These are phyloP conservation scores for Corylus americana DNA, from an alignment of 306 rosid genomes.

Conservation along the genomic window DNA sequence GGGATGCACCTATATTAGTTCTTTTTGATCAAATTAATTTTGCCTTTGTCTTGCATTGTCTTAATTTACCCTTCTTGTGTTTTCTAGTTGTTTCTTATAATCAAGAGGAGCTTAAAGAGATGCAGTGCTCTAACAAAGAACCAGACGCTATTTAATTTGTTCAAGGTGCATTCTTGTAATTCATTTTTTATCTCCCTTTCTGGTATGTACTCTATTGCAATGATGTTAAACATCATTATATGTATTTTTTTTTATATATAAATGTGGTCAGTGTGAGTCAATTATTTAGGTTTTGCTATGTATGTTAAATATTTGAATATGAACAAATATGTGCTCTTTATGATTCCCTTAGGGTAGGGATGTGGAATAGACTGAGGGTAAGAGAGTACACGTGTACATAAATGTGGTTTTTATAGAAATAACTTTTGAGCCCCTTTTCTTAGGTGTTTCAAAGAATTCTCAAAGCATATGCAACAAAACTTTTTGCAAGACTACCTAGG, in stretches of 20 bases:
- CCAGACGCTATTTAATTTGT: constrained; percentile 86
- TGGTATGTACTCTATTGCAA: background rate
- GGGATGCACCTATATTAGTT: background rate
- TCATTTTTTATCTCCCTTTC: constrained; percentile 16
- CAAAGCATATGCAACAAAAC: constrained; percentile 90
- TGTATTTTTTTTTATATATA: background rate
- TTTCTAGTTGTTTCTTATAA: constrained; percentile 86
- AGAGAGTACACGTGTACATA: background rate
- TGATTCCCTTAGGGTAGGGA: background rate
- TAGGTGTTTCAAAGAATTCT: constrained; percentile 96
- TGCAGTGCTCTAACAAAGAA: constrained; percentile 97
- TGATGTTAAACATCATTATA: constrained; percentile 1
- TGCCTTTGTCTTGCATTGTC: constrained; percentile 15
- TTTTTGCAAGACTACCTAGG: constrained; percentile 88
- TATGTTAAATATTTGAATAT: background rate
- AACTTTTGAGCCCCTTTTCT: constrained; percentile 32
- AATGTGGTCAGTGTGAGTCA: background rate
- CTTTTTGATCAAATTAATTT: constrained; percentile 2
- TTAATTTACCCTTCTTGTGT: constrained; percentile 32
- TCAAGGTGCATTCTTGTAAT: constrained; percentile 64
- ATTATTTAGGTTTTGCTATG: background rate
- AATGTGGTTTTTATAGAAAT: constrained; percentile 12
- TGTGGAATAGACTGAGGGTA: background rate
- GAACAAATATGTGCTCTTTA: background rate
- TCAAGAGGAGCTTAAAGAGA: constrained; percentile 97